These are phyloP conservation scores for Erysimum pusillum DNA, from an alignment of 441 rosid species.

Conservation along the genomic window DNA sequence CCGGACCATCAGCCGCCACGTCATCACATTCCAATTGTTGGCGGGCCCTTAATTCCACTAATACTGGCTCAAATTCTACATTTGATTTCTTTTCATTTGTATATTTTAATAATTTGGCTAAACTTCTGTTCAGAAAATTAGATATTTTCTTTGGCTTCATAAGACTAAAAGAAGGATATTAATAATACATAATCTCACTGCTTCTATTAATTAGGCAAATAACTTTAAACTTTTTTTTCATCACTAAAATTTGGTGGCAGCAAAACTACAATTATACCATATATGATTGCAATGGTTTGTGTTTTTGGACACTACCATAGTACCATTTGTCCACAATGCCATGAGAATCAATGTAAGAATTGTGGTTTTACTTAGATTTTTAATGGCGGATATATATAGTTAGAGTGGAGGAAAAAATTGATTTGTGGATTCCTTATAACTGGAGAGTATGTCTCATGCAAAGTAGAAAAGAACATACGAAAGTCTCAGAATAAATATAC, in stretches of 20 bases:
- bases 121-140: background rate
- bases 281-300: background rate
- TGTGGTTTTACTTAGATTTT: background rate
- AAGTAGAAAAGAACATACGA: background rate
- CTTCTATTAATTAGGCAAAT: background rate
- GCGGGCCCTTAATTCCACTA: slow-evolving; percentile 58
- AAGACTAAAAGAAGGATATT: background rate
- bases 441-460: background rate
- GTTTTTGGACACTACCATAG: background rate
- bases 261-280: background rate
- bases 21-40: slow-evolving; percentile 32
- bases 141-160: background rate
- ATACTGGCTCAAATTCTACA: slow-evolving; percentile 13
- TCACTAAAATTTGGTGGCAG: background rate
- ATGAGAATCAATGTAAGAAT: background rate
- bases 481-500: background rate
- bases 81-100: background rate
- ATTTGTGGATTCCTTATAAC: background rate
- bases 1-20: slow-evolving; percentile 75
- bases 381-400: background rate
- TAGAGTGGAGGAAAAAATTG: background rate
- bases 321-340: background rate
- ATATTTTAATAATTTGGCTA: background rate
- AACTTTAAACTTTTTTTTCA: background rate
- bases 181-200: background rate